These are phyloP conservation scores for Penicillium crustosum DNA, from an alignment of 2,329 filamentous ascomycete species.

Conservation along the genomic window DNA sequence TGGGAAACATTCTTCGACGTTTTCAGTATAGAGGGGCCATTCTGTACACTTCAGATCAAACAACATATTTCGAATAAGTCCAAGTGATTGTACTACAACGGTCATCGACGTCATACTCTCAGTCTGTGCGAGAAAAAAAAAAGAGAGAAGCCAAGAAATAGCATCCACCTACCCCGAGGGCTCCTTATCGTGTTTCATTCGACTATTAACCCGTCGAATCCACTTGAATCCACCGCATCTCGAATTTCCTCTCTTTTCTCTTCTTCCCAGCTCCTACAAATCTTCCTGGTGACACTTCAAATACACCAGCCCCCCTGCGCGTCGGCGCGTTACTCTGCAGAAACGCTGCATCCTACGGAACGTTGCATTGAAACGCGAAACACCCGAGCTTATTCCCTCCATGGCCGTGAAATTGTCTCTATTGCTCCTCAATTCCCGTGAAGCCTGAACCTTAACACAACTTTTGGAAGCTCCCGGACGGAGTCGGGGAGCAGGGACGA, in stretches of 20 bases:
- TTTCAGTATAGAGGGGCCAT: not conserved
- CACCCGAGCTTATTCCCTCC: slow-evolving; percentile 1
- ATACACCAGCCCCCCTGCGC: not conserved
- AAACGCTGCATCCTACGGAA: slow-evolving; percentile 1
- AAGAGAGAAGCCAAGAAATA: not conserved
- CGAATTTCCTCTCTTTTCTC: not conserved
- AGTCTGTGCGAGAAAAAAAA: not conserved
- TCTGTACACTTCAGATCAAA: not conserved
- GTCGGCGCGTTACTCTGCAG: slow-evolving; percentile 3
- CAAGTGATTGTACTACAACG: not conserved
- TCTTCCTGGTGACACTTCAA: too few species aligned
- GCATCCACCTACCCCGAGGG: slow-evolving; percentile 2
- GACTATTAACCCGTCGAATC: not conserved
- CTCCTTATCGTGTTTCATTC: not conserved
- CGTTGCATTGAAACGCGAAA: slow-evolving; percentile 8
- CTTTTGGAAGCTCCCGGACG: slow-evolving; percentile 9
- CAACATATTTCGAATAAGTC: not conserved
- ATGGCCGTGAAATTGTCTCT: slow-evolving; percentile 10
- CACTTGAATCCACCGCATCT: not conserved
- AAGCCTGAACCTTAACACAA: not conserved
- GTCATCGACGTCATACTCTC: slow-evolving; percentile 3
- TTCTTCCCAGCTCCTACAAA: not conserved
- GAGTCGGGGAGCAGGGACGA: slow-evolving; percentile 65
- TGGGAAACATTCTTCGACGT: slow-evolving; percentile 1
- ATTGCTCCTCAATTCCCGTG: slow-evolving; percentile 4